Evolutionary conservation across 257 asterid genomes (phyloP).

Genomic region (Solanum clarkiae): DNA sequence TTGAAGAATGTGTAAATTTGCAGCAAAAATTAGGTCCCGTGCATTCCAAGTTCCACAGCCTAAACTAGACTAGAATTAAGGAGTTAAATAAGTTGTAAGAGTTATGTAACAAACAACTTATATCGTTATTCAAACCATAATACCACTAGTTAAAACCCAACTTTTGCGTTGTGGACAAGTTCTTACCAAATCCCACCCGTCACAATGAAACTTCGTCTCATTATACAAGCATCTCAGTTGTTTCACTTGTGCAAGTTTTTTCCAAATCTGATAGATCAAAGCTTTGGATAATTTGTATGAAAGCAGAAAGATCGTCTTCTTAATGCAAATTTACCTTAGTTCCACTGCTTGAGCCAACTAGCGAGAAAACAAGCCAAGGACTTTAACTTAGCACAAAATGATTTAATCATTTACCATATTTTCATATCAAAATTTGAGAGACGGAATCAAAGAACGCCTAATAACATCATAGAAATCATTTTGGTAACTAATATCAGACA

Average conservation of each 20-base stretch:
- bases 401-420: neutral
- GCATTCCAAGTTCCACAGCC: neutral
- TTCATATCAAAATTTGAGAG: neutral
- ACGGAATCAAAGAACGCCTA: neutral
- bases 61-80: neutral
- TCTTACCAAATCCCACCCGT: neutral
- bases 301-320: neutral
- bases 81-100: neutral
- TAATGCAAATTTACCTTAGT: neutral
- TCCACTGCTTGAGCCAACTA: neutral
- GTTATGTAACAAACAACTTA: neutral
- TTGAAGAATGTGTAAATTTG: neutral
- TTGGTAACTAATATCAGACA: neutral
- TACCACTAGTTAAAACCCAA: neutral
- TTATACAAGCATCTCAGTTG: neutral
- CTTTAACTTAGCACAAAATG: neutral
- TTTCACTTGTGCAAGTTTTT: too few species aligned
- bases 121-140: neutral
- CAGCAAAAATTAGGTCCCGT: neutral
- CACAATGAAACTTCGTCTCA: neutral
- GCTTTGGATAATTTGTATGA: neutral
- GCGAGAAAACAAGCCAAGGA: neutral
- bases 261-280: neutral
- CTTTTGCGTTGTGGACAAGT: neutral
- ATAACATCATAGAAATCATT: neutral